A percentile compares a stretch with the other conserved stretches of the same genome.
Evolutionary conservation across 495 filamentous ascomycete genomes (phyloP).

Genomic region (Talaromyces adpressus): DNA sequence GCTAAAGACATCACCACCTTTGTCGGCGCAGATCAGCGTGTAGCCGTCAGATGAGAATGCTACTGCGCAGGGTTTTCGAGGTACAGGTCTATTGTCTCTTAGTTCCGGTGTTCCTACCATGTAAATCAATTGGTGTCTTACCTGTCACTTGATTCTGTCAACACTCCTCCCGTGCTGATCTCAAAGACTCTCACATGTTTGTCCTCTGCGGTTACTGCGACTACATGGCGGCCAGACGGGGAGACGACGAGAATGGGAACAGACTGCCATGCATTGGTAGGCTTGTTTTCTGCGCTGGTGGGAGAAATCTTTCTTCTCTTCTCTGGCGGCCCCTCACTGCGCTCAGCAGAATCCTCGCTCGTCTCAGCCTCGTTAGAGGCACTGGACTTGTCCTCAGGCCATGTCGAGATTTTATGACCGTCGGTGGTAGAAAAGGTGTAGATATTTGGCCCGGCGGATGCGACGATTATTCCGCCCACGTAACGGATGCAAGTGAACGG

Average conservation of each 20-base stretch:
- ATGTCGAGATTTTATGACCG: slow-evolving; percentile 39
- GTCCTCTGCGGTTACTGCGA: slow-evolving; percentile 80
- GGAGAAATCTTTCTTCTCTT: slow-evolving; percentile 46
- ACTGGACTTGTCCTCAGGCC: slow-evolving; percentile 27
- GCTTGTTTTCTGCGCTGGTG: slow-evolving; percentile 16
- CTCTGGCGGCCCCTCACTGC: slow-evolving; percentile 32
- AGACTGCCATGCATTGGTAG: slow-evolving; percentile 30
- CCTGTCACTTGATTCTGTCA: slow-evolving; percentile 69
- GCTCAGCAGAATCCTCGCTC: slow-evolving; percentile 18
- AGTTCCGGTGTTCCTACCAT: slow-evolving; percentile 12
- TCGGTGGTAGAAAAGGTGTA: slow-evolving; percentile 39
- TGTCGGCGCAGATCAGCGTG: slow-evolving; percentile 77
- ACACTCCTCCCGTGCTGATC: slow-evolving; percentile 48
- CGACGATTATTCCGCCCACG: slow-evolving; percentile 43
- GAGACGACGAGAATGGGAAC: slow-evolving; percentile 53
- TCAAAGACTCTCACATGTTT: slow-evolving; percentile 82
- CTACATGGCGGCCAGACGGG: slow-evolving; percentile 53
- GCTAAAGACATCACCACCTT: slow-evolving; percentile 92
- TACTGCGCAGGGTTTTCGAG: slow-evolving; percentile 77
- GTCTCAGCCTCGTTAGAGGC: slow-evolving; percentile 13
- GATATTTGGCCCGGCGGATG: slow-evolving; percentile 48
- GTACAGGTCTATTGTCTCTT: slow-evolving; percentile 57
- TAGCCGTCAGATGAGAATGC: slow-evolving; percentile 57
- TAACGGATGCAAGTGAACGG: slow-evolving; percentile 49
- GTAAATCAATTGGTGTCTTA: slow-evolving; percentile 22